Evolutionary conservation across 2,329 filamentous ascomycete species (phyloP).

Genomic region (Diaporthe australafricana): DNA sequence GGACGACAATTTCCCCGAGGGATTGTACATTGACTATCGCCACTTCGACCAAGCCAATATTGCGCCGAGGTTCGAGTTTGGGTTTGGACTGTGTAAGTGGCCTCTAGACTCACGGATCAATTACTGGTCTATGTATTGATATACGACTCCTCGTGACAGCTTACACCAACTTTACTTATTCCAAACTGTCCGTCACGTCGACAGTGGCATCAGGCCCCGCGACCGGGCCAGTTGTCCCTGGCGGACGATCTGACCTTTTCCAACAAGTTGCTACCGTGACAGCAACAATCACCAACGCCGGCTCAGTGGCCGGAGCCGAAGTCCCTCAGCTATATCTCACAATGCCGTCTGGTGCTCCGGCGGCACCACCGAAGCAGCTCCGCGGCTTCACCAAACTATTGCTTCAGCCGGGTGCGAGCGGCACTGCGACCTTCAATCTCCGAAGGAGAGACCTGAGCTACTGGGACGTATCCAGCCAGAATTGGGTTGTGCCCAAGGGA

Average conservation of each 20-base stretch:
- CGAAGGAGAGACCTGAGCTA: conserved; percentile 72
- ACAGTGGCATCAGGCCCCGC: conserved; percentile 53
- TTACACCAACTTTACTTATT: conserved; percentile 76
- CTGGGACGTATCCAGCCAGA: conserved; percentile 69
- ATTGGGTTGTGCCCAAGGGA: conserved; percentile 67
- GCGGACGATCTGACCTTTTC: conserved; percentile 59
- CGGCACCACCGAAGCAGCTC: conserved; percentile 61
- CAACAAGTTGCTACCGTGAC: conserved; percentile 62
- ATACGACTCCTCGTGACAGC: conserved; percentile 51
- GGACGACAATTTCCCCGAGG: conserved; percentile 68
- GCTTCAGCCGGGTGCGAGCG: conserved; percentile 59
- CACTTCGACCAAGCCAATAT: conserved; percentile 69
- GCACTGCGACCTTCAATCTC: conserved; percentile 63
- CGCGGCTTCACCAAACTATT: conserved; percentile 72
- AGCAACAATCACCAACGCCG: conserved; percentile 74
- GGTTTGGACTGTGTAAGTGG: conserved; percentile 67
- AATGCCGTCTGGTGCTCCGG: conserved; percentile 52
- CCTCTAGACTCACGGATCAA: neutral
- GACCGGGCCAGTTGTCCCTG: conserved; percentile 52
- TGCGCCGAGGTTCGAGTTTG: conserved; percentile 72
- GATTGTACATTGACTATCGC: conserved; percentile 73
- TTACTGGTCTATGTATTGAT: neutral
- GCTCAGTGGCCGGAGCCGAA: conserved; percentile 70
- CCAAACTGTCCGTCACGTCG: conserved; percentile 57
- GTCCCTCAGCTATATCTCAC: conserved; percentile 72